A percentile compares a stretch with the other conserved stretches of the same genome.
phyloP scores from a whole-genome alignment of 257 asterid genomes.

The Solanum lycopersicoides region DNA sequence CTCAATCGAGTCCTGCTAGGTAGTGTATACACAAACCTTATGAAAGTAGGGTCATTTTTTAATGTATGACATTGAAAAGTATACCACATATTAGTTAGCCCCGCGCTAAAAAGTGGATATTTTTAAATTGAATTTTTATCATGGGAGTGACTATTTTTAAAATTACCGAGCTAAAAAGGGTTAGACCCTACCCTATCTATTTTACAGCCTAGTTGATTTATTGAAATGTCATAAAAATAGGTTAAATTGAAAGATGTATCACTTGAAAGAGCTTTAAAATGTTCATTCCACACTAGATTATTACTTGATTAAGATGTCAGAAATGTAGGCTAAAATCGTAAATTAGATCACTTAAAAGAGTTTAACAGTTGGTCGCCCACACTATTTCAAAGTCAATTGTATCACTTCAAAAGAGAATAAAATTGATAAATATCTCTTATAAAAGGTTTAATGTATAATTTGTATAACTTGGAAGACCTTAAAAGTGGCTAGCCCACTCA shows the following conservation, averaged over 20 bases:
- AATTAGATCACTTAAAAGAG: neutral
- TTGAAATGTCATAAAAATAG: neutral
- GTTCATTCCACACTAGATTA: too few species aligned
- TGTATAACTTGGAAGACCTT: too few species aligned
- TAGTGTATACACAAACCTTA: neutral
- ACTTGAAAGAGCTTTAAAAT: neutral
- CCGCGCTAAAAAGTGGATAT: neutral
- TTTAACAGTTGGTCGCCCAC: too few species aligned
- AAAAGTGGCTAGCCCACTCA: too few species aligned
- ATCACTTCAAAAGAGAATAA: too few species aligned
- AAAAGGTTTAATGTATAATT: too few species aligned
- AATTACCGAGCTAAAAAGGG: neutral
- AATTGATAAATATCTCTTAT: too few species aligned
- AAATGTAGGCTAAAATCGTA: neutral
- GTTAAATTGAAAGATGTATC: neutral
- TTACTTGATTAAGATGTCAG: neutral
- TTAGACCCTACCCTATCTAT: neutral
- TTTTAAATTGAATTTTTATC: too few species aligned
- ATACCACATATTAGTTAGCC: neutral
- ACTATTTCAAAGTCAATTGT: too few species aligned
- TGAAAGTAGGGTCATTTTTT: too few species aligned
- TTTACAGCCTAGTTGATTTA: neutral
- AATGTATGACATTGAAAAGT: too few species aligned
- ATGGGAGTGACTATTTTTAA: too few species aligned
- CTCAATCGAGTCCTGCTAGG: neutral